Conservation (phyloP, 2,329 filamentous ascomycete species). For the Phialophora verrucosa region DNA sequence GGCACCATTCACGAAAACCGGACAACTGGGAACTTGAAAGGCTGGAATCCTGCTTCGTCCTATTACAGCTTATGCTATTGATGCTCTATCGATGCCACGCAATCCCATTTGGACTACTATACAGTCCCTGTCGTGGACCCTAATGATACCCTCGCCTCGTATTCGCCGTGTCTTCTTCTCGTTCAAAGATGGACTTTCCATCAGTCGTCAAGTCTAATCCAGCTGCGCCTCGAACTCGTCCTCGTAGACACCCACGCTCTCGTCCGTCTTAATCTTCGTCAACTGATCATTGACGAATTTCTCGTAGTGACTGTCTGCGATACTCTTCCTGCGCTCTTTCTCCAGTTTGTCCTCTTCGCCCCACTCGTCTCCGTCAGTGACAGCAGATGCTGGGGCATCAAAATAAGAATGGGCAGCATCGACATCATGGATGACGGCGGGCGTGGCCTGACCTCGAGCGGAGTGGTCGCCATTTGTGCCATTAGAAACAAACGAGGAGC, state of each 20-base stretch:
- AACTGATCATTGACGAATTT: conserved; percentile 84
- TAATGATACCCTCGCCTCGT: neutral
- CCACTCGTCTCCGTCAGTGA: conserved; percentile 33
- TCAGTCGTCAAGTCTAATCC: conserved; percentile 44
- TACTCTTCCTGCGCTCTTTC: conserved; percentile 49
- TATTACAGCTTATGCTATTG: neutral
- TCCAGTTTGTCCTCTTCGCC: conserved; percentile 37
- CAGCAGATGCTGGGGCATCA: conserved; percentile 2
- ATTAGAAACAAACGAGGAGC: conserved; percentile 65
- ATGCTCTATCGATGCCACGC: neutral
- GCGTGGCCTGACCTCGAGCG: conserved; percentile 39
- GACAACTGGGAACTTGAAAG: too few species aligned
- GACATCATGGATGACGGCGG: conserved; percentile 44
- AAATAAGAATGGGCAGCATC: conserved; percentile 51
- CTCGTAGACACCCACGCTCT: conserved; percentile 56
- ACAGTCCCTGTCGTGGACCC: neutral
- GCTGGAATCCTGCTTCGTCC: neutral
- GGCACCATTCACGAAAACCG: too few species aligned
- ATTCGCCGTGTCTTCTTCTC: neutral
- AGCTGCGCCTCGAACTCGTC: conserved; percentile 68
- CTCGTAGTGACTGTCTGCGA: conserved; percentile 74
- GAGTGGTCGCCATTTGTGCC: conserved; percentile 59
- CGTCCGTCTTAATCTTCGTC: conserved; percentile 67
- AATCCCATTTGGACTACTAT: neutral
- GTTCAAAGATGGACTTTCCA: neutral